A percentile compares a stretch with the other conserved stretches of the same genome.
Conservation (phyloP, 805 yeast genomes). For the Yamadazyma nakazawae region DNA sequence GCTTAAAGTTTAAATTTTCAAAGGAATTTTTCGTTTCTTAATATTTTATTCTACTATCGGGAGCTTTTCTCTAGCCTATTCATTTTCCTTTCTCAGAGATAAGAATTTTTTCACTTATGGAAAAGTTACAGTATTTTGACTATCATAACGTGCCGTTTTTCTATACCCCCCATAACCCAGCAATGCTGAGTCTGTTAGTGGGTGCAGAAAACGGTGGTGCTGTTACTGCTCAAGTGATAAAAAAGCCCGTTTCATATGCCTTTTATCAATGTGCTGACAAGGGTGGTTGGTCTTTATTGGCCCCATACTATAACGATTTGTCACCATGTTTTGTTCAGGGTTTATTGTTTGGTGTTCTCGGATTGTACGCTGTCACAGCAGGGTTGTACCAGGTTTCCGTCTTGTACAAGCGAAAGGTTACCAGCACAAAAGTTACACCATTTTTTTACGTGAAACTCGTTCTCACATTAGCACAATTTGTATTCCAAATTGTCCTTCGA, state of each 20-base stretch:
- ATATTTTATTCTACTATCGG: too few relatives aligned
- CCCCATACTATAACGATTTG: constrained; percentile 46
- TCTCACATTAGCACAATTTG: constrained; percentile 37
- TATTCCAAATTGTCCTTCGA: constrained; percentile 28
- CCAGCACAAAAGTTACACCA: constrained; percentile 32
- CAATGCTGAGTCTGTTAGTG: not conserved
- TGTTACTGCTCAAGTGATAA: not conserved
- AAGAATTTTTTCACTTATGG: constrained; percentile 10
- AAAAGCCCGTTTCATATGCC: not conserved
- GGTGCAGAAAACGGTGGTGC: not conserved
- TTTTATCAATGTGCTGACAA: constrained; percentile 16
- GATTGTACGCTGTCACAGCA: constrained; percentile 39
- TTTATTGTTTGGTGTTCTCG: constrained; percentile 38
- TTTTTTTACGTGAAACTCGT: constrained; percentile 42
- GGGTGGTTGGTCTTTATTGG: constrained; percentile 46
- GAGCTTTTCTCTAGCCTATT: too few relatives aligned
- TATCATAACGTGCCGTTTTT: constrained; percentile 17
- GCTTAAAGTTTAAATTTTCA: too few relatives aligned
- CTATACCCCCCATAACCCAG: not conserved
- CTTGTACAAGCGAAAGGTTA: constrained; percentile 27
- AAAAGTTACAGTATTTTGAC: constrained; percentile 14
- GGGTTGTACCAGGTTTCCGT: constrained; percentile 37
- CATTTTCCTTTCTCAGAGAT: not conserved
- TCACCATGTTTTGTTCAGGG: constrained; percentile 63
- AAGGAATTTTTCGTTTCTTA: too few relatives aligned